Conservation (phyloP, 148 eudicot species). For the Silene uniflora region DNA sequence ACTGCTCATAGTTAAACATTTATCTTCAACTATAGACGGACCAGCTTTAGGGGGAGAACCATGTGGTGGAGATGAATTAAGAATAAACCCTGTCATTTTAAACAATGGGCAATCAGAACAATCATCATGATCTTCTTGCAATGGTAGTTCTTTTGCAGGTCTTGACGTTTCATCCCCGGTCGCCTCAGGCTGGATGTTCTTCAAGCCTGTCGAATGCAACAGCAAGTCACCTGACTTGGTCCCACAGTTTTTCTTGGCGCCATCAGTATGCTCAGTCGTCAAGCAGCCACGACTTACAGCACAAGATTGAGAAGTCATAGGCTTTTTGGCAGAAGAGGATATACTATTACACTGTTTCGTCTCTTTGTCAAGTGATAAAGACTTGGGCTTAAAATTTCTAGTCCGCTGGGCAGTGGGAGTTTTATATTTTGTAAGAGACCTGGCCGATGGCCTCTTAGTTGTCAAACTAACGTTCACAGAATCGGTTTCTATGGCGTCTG, state of each 20-base stretch:
- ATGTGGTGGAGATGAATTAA: constrained; percentile 24
- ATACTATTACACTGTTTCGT: constrained; percentile 29
- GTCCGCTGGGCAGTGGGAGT: constrained; percentile 30
- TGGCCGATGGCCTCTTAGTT: constrained; percentile 49
- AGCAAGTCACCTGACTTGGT: too few relatives aligned
- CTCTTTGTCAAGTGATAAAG: constrained; percentile 25
- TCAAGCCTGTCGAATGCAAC: too few relatives aligned
- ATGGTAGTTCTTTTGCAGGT: too few relatives aligned
- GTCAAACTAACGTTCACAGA: constrained; percentile 43
- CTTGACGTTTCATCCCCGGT: too few relatives aligned
- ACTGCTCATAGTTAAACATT: constrained; percentile 32
- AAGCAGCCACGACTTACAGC: constrained; percentile 17
- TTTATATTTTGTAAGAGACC: constrained; percentile 46
- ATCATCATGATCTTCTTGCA: constrained; percentile 24
- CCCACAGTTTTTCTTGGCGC: constrained; percentile 28
- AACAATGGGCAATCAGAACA: constrained; percentile 37
- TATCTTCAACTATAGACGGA: constrained; percentile 12
- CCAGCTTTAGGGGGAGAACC: constrained; percentile 18
- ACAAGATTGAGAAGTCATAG: constrained; percentile 21
- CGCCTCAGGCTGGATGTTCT: too few relatives aligned
- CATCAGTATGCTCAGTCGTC: constrained; percentile 30
- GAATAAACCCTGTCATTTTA: constrained; percentile 31
- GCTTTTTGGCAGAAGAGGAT: constrained; percentile 42
- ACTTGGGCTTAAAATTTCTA: constrained; percentile 28
- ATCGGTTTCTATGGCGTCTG: constrained; percentile 80